Evolutionary conservation across 441 rosid genomes (phyloP), one percentile per base, ranked within the genome.

Genomic region (Gossypium davidsonii): DNA sequence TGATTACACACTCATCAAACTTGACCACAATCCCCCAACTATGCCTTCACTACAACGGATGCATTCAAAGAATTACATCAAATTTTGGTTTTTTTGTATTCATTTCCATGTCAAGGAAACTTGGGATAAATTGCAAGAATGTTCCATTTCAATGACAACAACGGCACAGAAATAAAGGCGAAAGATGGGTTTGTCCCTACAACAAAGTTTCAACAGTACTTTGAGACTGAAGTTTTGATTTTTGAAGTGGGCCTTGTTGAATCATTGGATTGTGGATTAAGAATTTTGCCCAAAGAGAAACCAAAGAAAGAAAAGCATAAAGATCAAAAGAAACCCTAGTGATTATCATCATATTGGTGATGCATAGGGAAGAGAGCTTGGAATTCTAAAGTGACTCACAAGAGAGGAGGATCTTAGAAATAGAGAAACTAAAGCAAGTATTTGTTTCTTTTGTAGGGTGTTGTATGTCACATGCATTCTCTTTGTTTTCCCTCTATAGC

Each of bases 301-400:
- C 80, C 81, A 63, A 84, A 72, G 79, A 70, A 75, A 74, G 73
- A 74, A 83, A 84, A 81, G 87, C 82, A 80, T 60, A 85, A 86
- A 88, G 85, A 85, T 86, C 85, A 75, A 85, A 85, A 81, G 86
- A 79, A 88, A 81, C 85, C 81, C 80, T 37, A 76, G 81, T n/a
- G 71, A 74, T 73, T 72, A 8, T 65, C 81, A 20, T 57, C 21
- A 46, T 12, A 46, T 78, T 80, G 78, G 84, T 73, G 84, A 64
- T 82, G 84, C 86, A 83, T 87, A 73, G 89, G 83, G 85, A 88
- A 80, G 73, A 77, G 94, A 85, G 91, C 87, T 87, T 83, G 79
- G 87, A 86, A 85, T 84, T 81, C 87, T 80, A 88, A 89, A 89
- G 52, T 48, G 52, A 14, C 42, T 34, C 42, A 34, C 42, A 34